Base-by-base conservation (phyloP, 2,329 filamentous ascomycete genomes). In the Ophioceras dolichostomum region DNA sequence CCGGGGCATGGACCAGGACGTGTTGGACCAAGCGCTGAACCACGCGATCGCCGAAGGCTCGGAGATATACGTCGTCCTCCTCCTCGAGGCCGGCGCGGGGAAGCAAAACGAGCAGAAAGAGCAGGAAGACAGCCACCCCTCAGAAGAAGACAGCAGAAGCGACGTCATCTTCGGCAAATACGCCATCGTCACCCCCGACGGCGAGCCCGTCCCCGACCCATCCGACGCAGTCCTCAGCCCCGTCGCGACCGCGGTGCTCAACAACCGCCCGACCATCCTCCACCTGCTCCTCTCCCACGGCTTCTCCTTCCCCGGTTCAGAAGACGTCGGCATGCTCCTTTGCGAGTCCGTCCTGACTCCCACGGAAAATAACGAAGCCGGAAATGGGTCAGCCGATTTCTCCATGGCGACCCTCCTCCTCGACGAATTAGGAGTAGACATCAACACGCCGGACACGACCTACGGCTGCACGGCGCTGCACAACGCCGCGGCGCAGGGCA, bases 401-500 rank as follows among this genome's bases (percentile, higher is more conserved):
- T n/a, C n/a, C n/a, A n/a, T n/a, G n/a, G n/a, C n/a, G n/a, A n/a
- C n/a, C n/a, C n/a, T 26, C 22, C 22, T 26, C 8, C 22, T 26
- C 22, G 8, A 12, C 22, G 22, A 26, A 12, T 7, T 7, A 12
- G 22, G 22, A 26, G 22, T 26, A 7, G 22, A 12, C 8, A 12
- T 26, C 22, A 12, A 26, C 22, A 12, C 12, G 22, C 22, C 8
- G 8, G 22, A 26, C 22, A 26, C n/a, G n/a, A n/a, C 8, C 22
- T 12, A 8, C 22, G 22, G 22, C 45, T 59, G 14, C 55, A 55
- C 39, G 52, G 54, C 39, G 44, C 55, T 1, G 48, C 58, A 34
- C 55, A 58, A 40, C 57, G 56, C 41, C 50, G 54, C 53, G 1
- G 51, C 48, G 5, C 54, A 56, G 17, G 54, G 54, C 30, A 54